A percentile compares a stretch with the other conserved stretches of the same genome.
Evolutionary conservation across 164 flowering plant genomes (phyloP).

Genomic region (Aristolochia californica): DNA sequence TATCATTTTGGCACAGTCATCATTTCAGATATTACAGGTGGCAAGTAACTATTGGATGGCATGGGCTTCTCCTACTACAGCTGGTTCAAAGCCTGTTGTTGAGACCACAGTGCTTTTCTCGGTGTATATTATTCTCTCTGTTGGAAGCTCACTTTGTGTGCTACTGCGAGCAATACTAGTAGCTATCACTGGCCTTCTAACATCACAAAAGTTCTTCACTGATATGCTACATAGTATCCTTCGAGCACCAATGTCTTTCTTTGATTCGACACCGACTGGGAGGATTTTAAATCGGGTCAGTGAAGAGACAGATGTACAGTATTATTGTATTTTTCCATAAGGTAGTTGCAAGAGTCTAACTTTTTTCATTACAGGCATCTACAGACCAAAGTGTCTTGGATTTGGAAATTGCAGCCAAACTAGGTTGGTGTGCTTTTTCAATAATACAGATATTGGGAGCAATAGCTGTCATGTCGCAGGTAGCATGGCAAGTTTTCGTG

Average conservation of each 20-base stretch:
- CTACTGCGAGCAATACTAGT: constrained; percentile 50
- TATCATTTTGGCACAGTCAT: constrained; percentile 65
- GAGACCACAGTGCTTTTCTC: constrained; percentile 40
- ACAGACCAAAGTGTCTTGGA: constrained; percentile 90
- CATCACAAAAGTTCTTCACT: constrained; percentile 64
- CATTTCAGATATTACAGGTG: constrained; percentile 69
- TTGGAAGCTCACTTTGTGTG: constrained; percentile 72
- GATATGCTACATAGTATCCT: constrained; percentile 70
- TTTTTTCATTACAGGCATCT: constrained; percentile 49
- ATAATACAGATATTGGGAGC: constrained; percentile 74
- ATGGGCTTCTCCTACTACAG: constrained; percentile 75
- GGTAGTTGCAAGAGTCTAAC: neutral
- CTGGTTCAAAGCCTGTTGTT: constrained; percentile 21
- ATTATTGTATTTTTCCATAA: neutral
- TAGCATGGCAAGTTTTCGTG: constrained; percentile 87
- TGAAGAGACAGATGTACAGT: neutral
- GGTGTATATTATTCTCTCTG: constrained; percentile 59
- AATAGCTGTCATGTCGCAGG: constrained; percentile 87
- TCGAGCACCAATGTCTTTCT: constrained; percentile 93
- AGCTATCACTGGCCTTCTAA: constrained; percentile 49
- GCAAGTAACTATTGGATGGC: constrained; percentile 98
- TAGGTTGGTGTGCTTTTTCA: constrained; percentile 95
- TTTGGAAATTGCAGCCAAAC: constrained; percentile 55
- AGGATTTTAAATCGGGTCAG: constrained; percentile 87
- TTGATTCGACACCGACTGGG: constrained; percentile 95